These are phyloP conservation scores for Colletotrichum spinosum DNA, from an alignment of 2,329 filamentous ascomycete species.

Conservation along the genomic window DNA sequence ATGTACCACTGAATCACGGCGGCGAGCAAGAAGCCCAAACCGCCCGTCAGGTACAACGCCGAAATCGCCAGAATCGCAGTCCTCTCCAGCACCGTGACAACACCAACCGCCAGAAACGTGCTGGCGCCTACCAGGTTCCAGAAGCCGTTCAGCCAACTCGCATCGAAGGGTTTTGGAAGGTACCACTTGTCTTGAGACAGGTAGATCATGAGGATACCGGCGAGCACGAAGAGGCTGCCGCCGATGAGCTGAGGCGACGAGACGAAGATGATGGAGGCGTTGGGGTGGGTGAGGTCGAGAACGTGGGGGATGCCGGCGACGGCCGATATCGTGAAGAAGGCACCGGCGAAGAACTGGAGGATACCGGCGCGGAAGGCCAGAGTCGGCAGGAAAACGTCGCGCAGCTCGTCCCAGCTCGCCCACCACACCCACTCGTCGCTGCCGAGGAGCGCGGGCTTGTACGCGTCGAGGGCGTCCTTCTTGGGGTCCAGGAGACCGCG, in stretches of 20 bases:
- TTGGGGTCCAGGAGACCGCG: slow-evolving; percentile 21
- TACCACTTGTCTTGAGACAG: slow-evolving; percentile 33
- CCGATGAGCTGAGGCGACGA: slow-evolving; percentile 30
- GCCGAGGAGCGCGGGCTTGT: slow-evolving; percentile 29
- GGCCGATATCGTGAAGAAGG: slow-evolving; percentile 28
- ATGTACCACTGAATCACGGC: slow-evolving; percentile 35
- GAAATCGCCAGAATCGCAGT: slow-evolving; percentile 13
- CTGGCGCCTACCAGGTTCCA: slow-evolving; percentile 33
- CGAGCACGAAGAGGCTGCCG: slow-evolving; percentile 29
- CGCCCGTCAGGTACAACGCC: slow-evolving; percentile 22
- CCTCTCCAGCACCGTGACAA: slow-evolving; percentile 20
- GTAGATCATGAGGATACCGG: slow-evolving; percentile 24
- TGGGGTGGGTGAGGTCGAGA: slow-evolving; percentile 27
- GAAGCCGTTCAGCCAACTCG: slow-evolving; percentile 33
- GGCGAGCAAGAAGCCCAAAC: slow-evolving; percentile 25
- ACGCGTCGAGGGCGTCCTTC: slow-evolving; percentile 26
- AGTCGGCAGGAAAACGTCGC: slow-evolving; percentile 14
- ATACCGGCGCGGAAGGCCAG: slow-evolving; percentile 29
- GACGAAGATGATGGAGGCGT: slow-evolving; percentile 26
- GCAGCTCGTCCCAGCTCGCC: slow-evolving; percentile 21
- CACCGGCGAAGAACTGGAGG: slow-evolving; percentile 24
- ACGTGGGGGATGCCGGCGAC: slow-evolving; percentile 25
- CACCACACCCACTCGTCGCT: slow-evolving; percentile 33
- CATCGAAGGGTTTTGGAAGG: slow-evolving; percentile 18
- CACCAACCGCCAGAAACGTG: slow-evolving; percentile 23